phyloP scores from a whole-genome alignment of 2,329 filamentous ascomycete species.

The Trichoderma sp. region DNA sequence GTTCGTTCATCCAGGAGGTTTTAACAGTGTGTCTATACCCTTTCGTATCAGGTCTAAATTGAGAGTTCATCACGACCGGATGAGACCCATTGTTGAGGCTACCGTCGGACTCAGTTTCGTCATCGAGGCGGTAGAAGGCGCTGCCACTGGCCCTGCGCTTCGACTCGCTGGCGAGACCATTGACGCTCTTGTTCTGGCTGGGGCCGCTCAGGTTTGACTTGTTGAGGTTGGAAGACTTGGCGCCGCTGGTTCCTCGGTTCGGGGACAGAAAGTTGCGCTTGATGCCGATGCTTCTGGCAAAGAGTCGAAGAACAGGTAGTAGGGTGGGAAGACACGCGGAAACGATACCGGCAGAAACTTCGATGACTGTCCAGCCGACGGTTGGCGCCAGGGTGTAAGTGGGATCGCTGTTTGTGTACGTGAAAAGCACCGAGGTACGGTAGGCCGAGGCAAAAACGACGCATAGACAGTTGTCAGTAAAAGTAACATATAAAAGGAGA shows the following conservation, averaged over 20 bases:
- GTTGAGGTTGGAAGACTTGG: constrained; percentile 10
- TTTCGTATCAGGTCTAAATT: constrained; percentile 37
- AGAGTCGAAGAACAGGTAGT: constrained; percentile 42
- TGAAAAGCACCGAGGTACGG: constrained; percentile 49
- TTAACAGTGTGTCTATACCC: constrained; percentile 36
- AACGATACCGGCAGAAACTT: constrained; percentile 52
- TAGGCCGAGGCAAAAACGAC: constrained; percentile 53
- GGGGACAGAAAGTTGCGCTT: constrained; percentile 5
- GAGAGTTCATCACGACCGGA: constrained; percentile 24
- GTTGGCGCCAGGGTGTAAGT: constrained; percentile 49
- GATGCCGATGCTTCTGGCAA: constrained; percentile 5
- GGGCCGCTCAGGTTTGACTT: constrained; percentile 10
- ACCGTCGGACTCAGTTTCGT: constrained; percentile 35
- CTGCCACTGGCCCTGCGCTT: constrained; percentile 27
- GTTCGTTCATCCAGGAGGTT: constrained; percentile 32
- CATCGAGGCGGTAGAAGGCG: constrained; percentile 38
- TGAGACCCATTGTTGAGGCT: constrained; percentile 1
- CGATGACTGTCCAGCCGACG: constrained; percentile 48
- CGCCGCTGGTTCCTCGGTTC: neutral
- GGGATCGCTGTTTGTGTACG: constrained; percentile 42
- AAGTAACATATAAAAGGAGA: neutral
- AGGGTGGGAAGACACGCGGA: constrained; percentile 56
- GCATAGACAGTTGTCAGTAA: constrained; percentile 19
- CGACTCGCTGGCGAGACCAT: constrained; percentile 19
- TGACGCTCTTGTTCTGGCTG: neutral